phyloP scores from a whole-genome alignment of 106 monocot species.

The Xerophyta viscosa region DNA sequence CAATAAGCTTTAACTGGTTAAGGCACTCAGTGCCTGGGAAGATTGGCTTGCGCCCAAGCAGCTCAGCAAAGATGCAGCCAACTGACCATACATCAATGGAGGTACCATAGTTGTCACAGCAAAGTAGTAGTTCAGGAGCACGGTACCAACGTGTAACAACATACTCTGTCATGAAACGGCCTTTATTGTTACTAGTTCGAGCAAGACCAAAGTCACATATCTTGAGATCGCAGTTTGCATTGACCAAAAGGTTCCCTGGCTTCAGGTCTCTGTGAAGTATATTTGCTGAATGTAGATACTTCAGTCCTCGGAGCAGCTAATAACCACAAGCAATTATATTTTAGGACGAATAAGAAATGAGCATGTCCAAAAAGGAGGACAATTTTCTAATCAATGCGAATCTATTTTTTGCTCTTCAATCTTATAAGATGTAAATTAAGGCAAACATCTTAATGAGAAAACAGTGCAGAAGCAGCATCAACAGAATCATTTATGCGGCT shows the following conservation, averaged over 20 bases:
- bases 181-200: slow-evolving; percentile 45
- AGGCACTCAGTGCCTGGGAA: slow-evolving; percentile 84
- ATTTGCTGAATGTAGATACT: slow-evolving; percentile 85
- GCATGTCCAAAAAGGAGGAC: too few relatives aligned
- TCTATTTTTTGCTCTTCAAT: too few relatives aligned
- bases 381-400: too few relatives aligned
- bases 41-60: slow-evolving; percentile 77
- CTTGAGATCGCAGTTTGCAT: slow-evolving; percentile 84
- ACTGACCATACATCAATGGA: slow-evolving; percentile 97
- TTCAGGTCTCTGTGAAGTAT: slow-evolving; percentile 87
- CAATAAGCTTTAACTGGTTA: slow-evolving; percentile 79
- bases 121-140: slow-evolving; percentile 75
- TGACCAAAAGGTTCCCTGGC: slow-evolving; percentile 77
- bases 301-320: slow-evolving; percentile 72
- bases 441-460: too few relatives aligned
- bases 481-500: too few relatives aligned
- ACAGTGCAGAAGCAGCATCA: too few relatives aligned
- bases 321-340: too few relatives aligned
- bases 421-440: too few relatives aligned
- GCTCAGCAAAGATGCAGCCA: slow-evolving; percentile 87
- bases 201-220: slow-evolving; percentile 90
- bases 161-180: slow-evolving; percentile 83
- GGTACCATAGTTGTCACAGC: slow-evolving; percentile 80
- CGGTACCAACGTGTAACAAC: slow-evolving; percentile 92
- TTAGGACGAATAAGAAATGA: too few relatives aligned